These are phyloP conservation scores for Pholiota adiposa DNA, from an alignment of 1,284 basidiomycete species.

Conservation along the genomic window DNA sequence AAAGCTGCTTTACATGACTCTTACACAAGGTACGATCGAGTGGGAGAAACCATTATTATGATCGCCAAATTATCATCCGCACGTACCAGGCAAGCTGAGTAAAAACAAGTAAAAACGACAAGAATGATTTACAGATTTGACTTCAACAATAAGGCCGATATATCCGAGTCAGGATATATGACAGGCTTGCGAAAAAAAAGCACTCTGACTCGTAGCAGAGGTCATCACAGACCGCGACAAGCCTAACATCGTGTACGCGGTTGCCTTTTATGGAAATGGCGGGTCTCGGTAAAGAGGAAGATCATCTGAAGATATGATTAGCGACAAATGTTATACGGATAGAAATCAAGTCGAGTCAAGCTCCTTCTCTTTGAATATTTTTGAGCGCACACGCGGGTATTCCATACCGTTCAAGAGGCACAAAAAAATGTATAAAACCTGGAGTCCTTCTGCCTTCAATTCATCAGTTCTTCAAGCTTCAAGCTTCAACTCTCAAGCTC, in stretches of 20 bases:
- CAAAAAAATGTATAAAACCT: slow-evolving; percentile 5
- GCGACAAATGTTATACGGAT: not conserved
- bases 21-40: too few relatives aligned
- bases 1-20: too few relatives aligned
- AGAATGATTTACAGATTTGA: too few relatives aligned
- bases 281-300: not conserved
- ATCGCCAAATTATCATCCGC: too few relatives aligned
- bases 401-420: not conserved
- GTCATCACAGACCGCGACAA: not conserved
- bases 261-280: not conserved
- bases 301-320: too few relatives aligned
- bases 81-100: too few relatives aligned
- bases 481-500: not conserved
- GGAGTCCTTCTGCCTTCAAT: not conserved
- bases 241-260: not conserved
- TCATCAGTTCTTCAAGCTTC: slow-evolving; percentile 3
- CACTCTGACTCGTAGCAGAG: not conserved
- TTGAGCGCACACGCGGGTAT: not conserved
- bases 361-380: too few relatives aligned
- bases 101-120: too few relatives aligned
- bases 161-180: too few relatives aligned
- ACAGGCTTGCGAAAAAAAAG: too few relatives aligned
- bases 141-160: too few relatives aligned
- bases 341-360: not conserved
- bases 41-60: too few relatives aligned